phyloP scores from a whole-genome alignment of 495 filamentous ascomycete genomes.

The Aspergillus panamensis region DNA sequence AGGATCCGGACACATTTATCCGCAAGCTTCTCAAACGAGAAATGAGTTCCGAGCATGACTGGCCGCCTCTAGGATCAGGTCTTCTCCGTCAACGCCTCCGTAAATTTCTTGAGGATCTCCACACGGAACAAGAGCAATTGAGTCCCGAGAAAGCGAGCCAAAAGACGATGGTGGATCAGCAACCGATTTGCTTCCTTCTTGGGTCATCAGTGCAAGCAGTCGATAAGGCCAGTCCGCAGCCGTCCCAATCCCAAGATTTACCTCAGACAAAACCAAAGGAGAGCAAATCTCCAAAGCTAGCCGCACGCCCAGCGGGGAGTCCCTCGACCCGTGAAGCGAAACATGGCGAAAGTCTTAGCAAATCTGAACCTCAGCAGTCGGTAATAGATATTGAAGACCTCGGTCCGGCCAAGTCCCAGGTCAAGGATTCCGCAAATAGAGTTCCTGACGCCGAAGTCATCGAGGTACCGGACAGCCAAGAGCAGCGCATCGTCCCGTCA shows the following conservation, averaged over 20 bases:
- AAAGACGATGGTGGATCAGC: conserved; percentile 30
- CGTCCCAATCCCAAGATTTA: not conserved
- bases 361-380: not conserved
- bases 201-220: conserved; percentile 11
- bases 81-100: conserved; percentile 52
- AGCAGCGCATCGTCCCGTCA: conserved; percentile 8
- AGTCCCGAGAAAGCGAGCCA: conserved; percentile 14
- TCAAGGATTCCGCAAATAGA: not conserved
- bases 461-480: conserved; percentile 38
- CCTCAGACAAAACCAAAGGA: not conserved
- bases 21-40: conserved; percentile 48
- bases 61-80: conserved; percentile 51
- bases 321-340: not conserved
- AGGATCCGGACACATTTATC: conserved; percentile 63
- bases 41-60: conserved; percentile 47
- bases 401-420: not conserved
- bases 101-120: conserved; percentile 47
- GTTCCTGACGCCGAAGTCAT: conserved; percentile 17
- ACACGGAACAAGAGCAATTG: conserved; percentile 44
- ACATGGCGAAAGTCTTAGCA: not conserved
- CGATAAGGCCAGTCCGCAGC: not conserved
- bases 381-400: not conserved
- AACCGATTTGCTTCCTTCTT: conserved; percentile 38
- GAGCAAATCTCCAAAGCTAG: not conserved
- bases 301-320: not conserved